Percentiles rank a stretch among this genome's conserved stretches.
Conservation (phyloP, 179 eudicot species). For the Pouteria campechiana region DNA sequence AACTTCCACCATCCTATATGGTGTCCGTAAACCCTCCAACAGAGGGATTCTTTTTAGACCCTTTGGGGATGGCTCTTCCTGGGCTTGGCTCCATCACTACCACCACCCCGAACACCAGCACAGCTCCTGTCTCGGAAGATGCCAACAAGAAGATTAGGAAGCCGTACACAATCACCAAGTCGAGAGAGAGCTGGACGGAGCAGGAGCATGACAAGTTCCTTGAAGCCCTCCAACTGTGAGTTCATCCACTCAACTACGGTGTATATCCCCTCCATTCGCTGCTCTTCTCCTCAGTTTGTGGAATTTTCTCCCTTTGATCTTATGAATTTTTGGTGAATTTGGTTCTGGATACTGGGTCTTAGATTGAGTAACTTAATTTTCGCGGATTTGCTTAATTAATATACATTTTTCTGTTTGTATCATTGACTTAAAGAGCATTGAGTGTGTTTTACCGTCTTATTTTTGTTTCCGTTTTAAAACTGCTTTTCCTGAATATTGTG, state of each 20-base stretch:
- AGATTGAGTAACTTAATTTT: too few relatives aligned
- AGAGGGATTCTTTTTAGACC: slow-evolving; percentile 27
- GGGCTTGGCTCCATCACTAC: slow-evolving; percentile 31
- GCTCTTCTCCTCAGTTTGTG: neutral
- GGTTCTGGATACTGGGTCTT: neutral
- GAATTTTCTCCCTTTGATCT: neutral
- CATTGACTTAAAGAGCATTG: too few relatives aligned
- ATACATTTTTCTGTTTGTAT: too few relatives aligned
- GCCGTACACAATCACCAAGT: slow-evolving; percentile 86
- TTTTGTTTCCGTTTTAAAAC: too few relatives aligned
- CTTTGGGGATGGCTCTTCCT: slow-evolving; percentile 49
- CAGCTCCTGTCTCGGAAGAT: slow-evolving; percentile 29
- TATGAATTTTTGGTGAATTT: neutral
- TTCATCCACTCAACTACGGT: too few relatives aligned
- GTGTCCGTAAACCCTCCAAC: slow-evolving; percentile 29
- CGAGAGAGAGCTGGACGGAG: slow-evolving; percentile 89
- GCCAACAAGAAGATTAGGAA: slow-evolving; percentile 59
- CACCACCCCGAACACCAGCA: slow-evolving; percentile 8
- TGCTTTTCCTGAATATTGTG: too few relatives aligned
- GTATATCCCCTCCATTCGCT: neutral
- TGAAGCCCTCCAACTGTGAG: slow-evolving; percentile 94
- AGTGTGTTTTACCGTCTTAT: too few relatives aligned
- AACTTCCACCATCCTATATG: too few relatives aligned
- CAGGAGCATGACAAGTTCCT: slow-evolving; percentile 95
- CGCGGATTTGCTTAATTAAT: too few relatives aligned